Conservation (phyloP, 2,329 filamentous ascomycete genomes). For the Alternaria sp. region DNA sequence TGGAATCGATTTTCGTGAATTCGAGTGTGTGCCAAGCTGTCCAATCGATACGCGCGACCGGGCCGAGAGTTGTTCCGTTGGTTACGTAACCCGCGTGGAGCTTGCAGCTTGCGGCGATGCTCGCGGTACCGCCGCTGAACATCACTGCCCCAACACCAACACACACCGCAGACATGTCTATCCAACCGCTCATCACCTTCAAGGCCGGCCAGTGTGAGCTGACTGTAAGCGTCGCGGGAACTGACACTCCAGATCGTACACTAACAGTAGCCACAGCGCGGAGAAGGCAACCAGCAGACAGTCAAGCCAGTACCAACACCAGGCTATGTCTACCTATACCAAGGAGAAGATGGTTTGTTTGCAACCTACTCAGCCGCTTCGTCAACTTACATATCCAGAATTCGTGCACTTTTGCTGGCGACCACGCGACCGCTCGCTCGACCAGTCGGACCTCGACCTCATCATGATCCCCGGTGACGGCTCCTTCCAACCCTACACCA, state of each 20-base stretch:
- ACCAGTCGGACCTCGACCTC: constrained; percentile 82
- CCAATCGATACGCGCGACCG: constrained; percentile 19
- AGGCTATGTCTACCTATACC: constrained; percentile 91
- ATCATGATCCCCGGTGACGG: constrained; percentile 93
- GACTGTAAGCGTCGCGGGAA: constrained; percentile 65
- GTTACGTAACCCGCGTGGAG: constrained; percentile 12
- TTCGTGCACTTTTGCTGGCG: constrained; percentile 98
- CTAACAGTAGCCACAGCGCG: constrained; percentile 31
- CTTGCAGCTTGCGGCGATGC: constrained; percentile 10
- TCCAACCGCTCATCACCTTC: constrained; percentile 88
- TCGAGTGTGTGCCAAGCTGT: constrained; percentile 20
- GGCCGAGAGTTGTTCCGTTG: constrained; percentile 14
- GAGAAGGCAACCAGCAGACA: constrained; percentile 53
- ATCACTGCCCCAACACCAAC: constrained; percentile 18
- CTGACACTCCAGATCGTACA: background rate
- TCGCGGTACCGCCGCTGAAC: background rate
- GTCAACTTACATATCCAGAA: constrained; percentile 58
- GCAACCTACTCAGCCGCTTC: background rate
- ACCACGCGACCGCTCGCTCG: constrained; percentile 71
- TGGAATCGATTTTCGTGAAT: constrained; percentile 17
- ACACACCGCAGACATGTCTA: constrained; percentile 67
- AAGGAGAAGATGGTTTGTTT: constrained; percentile 75
- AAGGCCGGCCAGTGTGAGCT: constrained; percentile 91
- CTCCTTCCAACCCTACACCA: constrained; percentile 78
- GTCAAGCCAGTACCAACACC: constrained; percentile 74